Base-by-base conservation (phyloP, 1,139 yeast species). In the Protomyces inundatus region DNA sequence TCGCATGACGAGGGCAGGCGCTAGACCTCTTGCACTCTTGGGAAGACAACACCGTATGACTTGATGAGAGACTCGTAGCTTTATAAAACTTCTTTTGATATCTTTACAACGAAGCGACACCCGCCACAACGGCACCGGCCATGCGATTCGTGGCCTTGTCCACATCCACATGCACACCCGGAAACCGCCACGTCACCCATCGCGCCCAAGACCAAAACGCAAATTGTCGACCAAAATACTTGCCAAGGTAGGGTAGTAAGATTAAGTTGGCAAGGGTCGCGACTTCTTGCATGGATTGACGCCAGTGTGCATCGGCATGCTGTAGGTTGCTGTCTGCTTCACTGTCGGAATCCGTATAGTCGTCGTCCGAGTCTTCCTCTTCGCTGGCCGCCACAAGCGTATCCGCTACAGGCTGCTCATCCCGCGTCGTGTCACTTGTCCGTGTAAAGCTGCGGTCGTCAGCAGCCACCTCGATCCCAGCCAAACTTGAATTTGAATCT, bases 171-270 rank as follows among this genome's bases (percentile, higher is more conserved):
- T 51, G 42, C 50, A 39, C 35, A 35, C 46, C 39, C 40, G 55
- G 12, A 4, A 48, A 45, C 7, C 53, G 51, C 62, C 62, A 58
- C 14, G 40, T 40, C 34, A 58, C 45, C 35, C 16, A 58, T 51
- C 52, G 51, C 34, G 55, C 46, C 62, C 62, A 58, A 9, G 56
- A 48, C 62, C 62, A 58, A 34, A 58, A 58, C 33, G 62, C 62
- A 23, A 58, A 58, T 58, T 58, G 62, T 51, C 62, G 56, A 32
- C 62, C 62, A 52, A 58, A 58, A 56, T 58, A 58, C n/a, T 58
- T 58, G 12, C 62, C 62, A 4, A 55, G 52, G 42, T 51, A 35
- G 16, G 62, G 62, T n/a, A 58, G 53, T 14, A 58, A 52, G 34
- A 58, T 52, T n/a, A 58, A 23, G 23, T 58, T 58, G 34, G 54